Conservation (phyloP, 1,139 yeast genomes). For the Yamadazyma dushanensis region DNA sequence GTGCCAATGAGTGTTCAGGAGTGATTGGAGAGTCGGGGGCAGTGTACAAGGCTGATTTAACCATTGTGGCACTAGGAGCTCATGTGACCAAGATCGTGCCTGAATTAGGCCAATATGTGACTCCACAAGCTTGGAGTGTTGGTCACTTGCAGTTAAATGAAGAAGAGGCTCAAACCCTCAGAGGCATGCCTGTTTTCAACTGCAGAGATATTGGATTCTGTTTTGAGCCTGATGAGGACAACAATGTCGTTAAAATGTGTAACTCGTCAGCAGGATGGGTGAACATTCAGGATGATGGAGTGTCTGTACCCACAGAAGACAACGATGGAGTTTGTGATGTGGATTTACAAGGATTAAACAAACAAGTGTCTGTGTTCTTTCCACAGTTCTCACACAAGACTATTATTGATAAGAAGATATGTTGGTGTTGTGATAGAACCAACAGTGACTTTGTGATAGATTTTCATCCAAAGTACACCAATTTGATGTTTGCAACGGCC, state of each 20-base stretch:
- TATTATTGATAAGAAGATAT: conserved; percentile 17
- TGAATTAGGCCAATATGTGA: conserved; percentile 26
- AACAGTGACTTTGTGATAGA: conserved; percentile 20
- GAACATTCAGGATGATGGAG: conserved; percentile 8
- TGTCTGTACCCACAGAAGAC: conserved; percentile 17
- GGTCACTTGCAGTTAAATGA: conserved; percentile 37
- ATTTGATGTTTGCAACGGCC: conserved; percentile 29
- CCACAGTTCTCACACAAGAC: conserved; percentile 15
- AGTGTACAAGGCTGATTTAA: conserved; percentile 23
- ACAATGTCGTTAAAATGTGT: conserved; percentile 20
- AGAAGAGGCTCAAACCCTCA: conserved; percentile 30
- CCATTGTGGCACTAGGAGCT: conserved; percentile 38
- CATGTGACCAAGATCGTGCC: conserved; percentile 32
- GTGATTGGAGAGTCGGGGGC: conserved; percentile 13
- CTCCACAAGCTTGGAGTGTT: conserved; percentile 33
- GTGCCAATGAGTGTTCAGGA: conserved; percentile 9
- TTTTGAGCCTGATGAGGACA: conserved; percentile 27
- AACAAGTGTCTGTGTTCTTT: conserved; percentile 14
- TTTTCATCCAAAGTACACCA: conserved; percentile 16
- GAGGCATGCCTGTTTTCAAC: conserved; percentile 40
- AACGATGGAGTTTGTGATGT: conserved; percentile 15
- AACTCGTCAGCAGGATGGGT: conserved; percentile 21
- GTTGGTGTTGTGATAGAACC: conserved; percentile 24
- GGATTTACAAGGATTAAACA: conserved; percentile 11
- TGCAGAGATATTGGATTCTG: conserved; percentile 33